phyloP scores from a whole-genome alignment of 345 rosid genomes.

The Salix viminalis region DNA sequence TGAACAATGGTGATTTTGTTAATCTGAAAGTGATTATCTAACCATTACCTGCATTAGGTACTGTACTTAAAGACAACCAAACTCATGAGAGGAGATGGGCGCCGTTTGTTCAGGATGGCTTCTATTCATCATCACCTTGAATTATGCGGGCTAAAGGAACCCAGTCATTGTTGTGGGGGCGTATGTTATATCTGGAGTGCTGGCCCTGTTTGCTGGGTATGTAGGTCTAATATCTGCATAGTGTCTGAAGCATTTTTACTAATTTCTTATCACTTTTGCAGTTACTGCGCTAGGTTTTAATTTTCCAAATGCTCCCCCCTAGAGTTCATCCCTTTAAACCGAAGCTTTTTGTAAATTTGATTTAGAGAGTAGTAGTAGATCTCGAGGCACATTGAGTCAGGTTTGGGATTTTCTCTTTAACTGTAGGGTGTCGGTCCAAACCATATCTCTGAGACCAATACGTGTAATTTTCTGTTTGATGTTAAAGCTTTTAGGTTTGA shows the following conservation, averaged over 20 bases:
- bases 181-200: conserved; percentile 37
- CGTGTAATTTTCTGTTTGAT: too few relatives aligned
- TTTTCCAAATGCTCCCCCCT: background rate
- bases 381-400: background rate
- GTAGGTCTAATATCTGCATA: conserved; percentile 58
- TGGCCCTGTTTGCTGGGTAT: conserved; percentile 54
- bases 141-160: conserved; percentile 47
- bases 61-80: conserved; percentile 37
- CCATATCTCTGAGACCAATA: too few relatives aligned
- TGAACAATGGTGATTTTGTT: too few relatives aligned
- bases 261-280: conserved; percentile 1
- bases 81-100: conserved; percentile 30
- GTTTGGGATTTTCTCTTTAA: too few relatives aligned
- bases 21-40: background rate
- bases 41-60: conserved; percentile 31
- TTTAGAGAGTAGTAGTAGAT: background rate
- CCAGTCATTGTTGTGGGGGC: conserved; percentile 51
- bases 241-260: conserved; percentile 8
- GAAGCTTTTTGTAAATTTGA: background rate
- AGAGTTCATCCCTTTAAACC: background rate
- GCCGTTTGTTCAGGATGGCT: conserved; percentile 41
- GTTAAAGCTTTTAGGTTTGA: too few relatives aligned
- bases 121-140: conserved; percentile 54
- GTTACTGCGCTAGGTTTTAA: background rate
- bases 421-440: too few relatives aligned